Conservation (phyloP, 805 yeast species). For the Candida oleophila region DNA sequence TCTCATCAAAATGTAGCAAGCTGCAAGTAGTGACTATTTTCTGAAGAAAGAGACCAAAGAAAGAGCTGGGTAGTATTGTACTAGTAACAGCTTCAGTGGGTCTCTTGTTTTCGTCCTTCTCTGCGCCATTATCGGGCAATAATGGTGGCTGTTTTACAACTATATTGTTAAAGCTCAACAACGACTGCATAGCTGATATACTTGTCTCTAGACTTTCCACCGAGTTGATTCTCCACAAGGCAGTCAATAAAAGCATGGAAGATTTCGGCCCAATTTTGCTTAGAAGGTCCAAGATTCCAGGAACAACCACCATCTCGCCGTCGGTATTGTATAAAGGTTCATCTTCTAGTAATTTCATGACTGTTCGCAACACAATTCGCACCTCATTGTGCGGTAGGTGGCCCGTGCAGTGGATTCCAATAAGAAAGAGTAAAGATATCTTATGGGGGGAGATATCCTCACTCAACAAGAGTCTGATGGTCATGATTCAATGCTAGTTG, state of each 20-base stretch:
- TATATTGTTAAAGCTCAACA: background rate
- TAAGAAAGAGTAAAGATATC: slow-evolving; percentile 47
- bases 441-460: slow-evolving; percentile 55
- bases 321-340: slow-evolving; percentile 25
- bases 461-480: slow-evolving; percentile 21
- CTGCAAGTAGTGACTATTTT: slow-evolving; percentile 30
- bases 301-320: slow-evolving; percentile 24
- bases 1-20: slow-evolving; percentile 38
- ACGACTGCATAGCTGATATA: slow-evolving; percentile 2
- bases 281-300: slow-evolving; percentile 28
- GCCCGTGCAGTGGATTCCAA: slow-evolving; percentile 22
- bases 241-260: slow-evolving; percentile 21
- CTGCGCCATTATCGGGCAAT: slow-evolving; percentile 10
- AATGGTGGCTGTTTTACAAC: slow-evolving; percentile 24
- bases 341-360: slow-evolving; percentile 44
- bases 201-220: slow-evolving; percentile 44
- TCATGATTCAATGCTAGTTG: too few species aligned
- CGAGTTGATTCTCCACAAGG: slow-evolving; percentile 48
- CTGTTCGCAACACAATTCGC: slow-evolving; percentile 38
- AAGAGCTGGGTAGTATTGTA: slow-evolving; percentile 21
- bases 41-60: slow-evolving; percentile 32
- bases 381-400: slow-evolving; percentile 6
- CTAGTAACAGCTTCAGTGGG: slow-evolving; percentile 20
- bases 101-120: slow-evolving; percentile 12
- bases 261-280: slow-evolving; percentile 21